Conservation (phyloP, 345 rosid genomes). For the Euphorbia lathyris region DNA sequence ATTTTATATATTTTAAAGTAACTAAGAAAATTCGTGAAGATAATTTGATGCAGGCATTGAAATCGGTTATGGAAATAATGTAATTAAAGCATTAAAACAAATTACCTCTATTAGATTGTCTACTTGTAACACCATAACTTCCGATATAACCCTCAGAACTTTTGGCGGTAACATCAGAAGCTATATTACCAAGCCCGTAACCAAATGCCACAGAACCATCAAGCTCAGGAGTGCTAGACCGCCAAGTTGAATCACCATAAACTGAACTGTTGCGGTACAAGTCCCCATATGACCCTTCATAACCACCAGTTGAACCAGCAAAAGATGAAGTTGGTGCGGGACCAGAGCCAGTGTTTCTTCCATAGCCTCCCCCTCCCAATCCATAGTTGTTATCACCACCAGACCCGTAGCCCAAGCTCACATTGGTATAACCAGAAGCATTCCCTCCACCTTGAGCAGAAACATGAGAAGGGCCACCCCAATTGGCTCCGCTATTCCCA, state of each 20-base stretch:
- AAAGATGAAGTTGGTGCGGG: conserved; percentile 56
- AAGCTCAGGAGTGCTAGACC: conserved; percentile 55
- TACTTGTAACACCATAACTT: conserved; percentile 64
- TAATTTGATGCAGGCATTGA: conserved; percentile 5
- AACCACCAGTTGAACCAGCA: conserved; percentile 48
- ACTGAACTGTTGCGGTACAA: conserved; percentile 54
- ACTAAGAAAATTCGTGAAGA: neutral
- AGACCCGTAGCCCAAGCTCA: conserved; percentile 35
- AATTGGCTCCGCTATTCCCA: conserved; percentile 66
- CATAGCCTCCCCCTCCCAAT: conserved; percentile 48
- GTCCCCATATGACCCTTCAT: conserved; percentile 65
- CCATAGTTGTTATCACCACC: conserved; percentile 43
- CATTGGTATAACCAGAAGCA: conserved; percentile 35
- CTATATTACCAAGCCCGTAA: conserved; percentile 60
- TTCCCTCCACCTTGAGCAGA: conserved; percentile 42
- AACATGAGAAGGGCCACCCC: conserved; percentile 59
- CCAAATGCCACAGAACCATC: conserved; percentile 62
- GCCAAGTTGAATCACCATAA: conserved; percentile 80
- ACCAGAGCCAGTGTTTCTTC: conserved; percentile 49
- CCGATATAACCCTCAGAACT: conserved; percentile 69
- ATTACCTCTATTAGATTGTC: conserved; percentile 86
- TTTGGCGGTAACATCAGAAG: conserved; percentile 56
- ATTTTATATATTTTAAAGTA: neutral
- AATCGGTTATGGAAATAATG: conserved; percentile 1
- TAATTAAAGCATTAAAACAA: conserved; percentile 14